A percentile compares a stretch with the other conserved stretches of the same genome.
Conservation (phyloP, 495 filamentous ascomycete species). For the Hypomontagnella monticulosa region DNA sequence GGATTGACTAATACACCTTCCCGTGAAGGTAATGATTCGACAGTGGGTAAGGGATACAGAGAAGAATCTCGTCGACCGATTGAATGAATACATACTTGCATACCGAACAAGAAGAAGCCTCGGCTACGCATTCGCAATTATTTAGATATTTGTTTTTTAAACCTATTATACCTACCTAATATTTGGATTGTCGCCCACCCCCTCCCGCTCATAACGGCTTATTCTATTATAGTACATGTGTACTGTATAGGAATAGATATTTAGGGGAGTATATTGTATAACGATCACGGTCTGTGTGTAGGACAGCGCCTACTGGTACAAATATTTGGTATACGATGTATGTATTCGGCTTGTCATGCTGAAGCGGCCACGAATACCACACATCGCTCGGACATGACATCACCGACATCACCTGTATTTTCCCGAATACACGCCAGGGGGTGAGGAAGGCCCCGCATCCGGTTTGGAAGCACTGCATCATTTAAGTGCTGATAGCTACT, state of each 20-base stretch:
- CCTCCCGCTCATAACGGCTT: not conserved
- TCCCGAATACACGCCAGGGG: slow-evolving; percentile 29
- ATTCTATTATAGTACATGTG: too few relatives aligned
- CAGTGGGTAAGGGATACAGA: slow-evolving; percentile 19
- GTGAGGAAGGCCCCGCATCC: slow-evolving; percentile 29
- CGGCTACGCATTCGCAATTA: slow-evolving; percentile 15
- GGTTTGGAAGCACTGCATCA: slow-evolving; percentile 26
- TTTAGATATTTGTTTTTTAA: slow-evolving; percentile 5
- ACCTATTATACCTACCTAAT: slow-evolving; percentile 2
- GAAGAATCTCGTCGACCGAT: slow-evolving; percentile 19
- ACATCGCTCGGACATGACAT: slow-evolving; percentile 31
- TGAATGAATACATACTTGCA: not conserved
- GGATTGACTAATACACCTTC: slow-evolving; percentile 41
- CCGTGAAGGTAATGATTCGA: slow-evolving; percentile 38
- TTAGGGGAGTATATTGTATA: too few relatives aligned
- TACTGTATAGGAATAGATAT: too few relatives aligned
- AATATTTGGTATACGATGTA: not conserved
- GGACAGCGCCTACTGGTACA: slow-evolving; percentile 6
- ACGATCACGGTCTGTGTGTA: too few relatives aligned
- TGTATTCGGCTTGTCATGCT: slow-evolving; percentile 11
- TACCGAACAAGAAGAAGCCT: not conserved
- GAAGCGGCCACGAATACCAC: slow-evolving; percentile 21
- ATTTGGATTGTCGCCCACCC: slow-evolving; percentile 30
- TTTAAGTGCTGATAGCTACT: slow-evolving; percentile 9
- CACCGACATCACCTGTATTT: slow-evolving; percentile 4